Percentiles rank a stretch among this genome's conserved stretches.
These are phyloP conservation scores for Blepharisma japonicum DNA, from an alignment of 73 alveolate genomes.

Conservation along the genomic window DNA sequence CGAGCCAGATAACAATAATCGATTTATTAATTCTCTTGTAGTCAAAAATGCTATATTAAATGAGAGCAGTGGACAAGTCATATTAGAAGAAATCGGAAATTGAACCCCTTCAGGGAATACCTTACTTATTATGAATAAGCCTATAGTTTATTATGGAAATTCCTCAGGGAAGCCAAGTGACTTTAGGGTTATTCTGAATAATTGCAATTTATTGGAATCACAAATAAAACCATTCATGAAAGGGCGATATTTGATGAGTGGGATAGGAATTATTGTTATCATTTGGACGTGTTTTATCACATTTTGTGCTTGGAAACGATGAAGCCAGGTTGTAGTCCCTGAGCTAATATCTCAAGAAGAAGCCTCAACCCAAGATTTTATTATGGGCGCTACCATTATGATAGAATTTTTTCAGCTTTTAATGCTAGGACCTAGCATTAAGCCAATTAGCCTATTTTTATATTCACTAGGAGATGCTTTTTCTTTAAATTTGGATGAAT, in stretches of 20 bases:
- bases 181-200: not conserved
- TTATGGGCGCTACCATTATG: not conserved
- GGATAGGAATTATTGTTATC: not conserved
- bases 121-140: not conserved
- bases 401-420: slow-evolving; percentile 31
- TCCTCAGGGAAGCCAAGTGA: not conserved
- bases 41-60: too few species aligned
- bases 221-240: not conserved
- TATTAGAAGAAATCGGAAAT: too few species aligned
- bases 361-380: slow-evolving; percentile 4
- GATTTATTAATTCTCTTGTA: too few species aligned
- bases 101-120: too few species aligned
- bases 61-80: too few species aligned
- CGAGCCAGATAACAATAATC: too few species aligned
- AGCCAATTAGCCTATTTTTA: not conserved
- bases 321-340: slow-evolving; percentile 16
- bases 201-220: not conserved
- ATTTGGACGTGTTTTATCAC: slow-evolving; percentile 5
- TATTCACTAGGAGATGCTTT: not conserved
- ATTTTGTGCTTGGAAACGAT: not conserved
- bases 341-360: not conserved
- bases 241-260: slow-evolving; percentile 6
- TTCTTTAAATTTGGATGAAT: not conserved
- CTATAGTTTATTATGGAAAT: slow-evolving; percentile 17
- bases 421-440: slow-evolving; percentile 10